Base-by-base conservation (phyloP, 2,329 filamentous ascomycete species). In the Phialemoniopsis sp. region DNA sequence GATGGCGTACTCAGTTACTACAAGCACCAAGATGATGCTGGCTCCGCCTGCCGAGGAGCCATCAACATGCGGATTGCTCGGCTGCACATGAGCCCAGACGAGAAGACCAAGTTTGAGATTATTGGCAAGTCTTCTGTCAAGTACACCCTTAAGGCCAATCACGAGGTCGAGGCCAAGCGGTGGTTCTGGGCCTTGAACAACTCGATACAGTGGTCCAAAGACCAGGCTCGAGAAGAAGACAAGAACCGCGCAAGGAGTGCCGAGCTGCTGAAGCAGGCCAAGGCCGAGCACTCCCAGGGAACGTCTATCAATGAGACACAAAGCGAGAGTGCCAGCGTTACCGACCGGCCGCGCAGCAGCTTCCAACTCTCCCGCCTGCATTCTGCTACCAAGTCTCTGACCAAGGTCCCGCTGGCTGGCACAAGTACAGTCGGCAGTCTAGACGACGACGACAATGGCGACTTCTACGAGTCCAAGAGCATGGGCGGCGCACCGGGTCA, bases 151-250 rank as follows among this genome's bases (percentile, higher is more conserved):
- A 97, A 95, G 62, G 93, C 93, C 1, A 98, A 98, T 55, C 93
- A 98, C 63, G 87, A 96, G 57, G 91, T 97, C 19, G 93, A 98
- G 62, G 91, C 93, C 6, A 98, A 98, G 65, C 80, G 93, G 40
- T 98, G 93, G 93, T 98, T 94, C 63, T 98, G 93, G 93, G 88
- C 93, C 1, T 71, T 98, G 46, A 98, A 98, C 67, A 98, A 98
- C 59, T 91, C 93, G 6, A 98, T 98, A 36, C 93, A 97, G 59
- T 97, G 89, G 86, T 85, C 89, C 46, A 98, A 98, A 62, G 93
- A 98, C 55, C 93, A 97, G 64, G 90, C 89, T 8, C 90, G 86
- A 51, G 89, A 95, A 59, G 91, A 96, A 53, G 85, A 91, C 56
- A 82, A 75, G 49, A 82, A 89, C 44, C 82, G 82, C 28, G 80